Percentiles rank a stretch among this genome's conserved stretches.
These are phyloP conservation scores for Stenocarpella maydis DNA, from an alignment of 2,329 filamentous ascomycete species.

Conservation along the genomic window DNA sequence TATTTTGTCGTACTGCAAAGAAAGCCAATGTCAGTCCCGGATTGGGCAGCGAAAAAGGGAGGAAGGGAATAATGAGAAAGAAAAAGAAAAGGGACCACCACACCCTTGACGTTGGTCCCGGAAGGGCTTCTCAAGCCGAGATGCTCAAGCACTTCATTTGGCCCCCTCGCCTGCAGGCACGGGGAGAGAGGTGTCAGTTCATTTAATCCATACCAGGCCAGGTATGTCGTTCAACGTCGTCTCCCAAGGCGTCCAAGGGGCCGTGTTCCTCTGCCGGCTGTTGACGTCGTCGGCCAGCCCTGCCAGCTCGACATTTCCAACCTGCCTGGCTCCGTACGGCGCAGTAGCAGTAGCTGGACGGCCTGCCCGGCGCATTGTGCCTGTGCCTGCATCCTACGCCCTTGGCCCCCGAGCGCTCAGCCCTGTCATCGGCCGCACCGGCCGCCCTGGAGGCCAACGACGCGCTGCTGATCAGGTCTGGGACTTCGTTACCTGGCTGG, in stretches of 20 bases:
- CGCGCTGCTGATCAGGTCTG: neutral
- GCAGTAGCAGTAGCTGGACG: constrained; percentile 23
- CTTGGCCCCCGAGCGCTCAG: neutral
- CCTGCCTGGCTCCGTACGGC: neutral
- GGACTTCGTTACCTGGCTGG: neutral
- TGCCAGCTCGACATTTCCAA: neutral
- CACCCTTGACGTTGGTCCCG: neutral
- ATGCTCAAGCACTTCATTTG: neutral
- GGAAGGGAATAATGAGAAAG: no score
- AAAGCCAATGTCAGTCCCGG: neutral
- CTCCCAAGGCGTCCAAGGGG: neutral
- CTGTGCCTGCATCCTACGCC: neutral
- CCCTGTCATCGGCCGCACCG: neutral
- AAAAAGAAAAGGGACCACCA: neutral
- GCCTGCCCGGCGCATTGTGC: constrained; percentile 4
- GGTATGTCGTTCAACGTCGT: neutral
- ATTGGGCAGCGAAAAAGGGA: neutral
- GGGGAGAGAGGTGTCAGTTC: neutral
- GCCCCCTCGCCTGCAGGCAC: neutral
- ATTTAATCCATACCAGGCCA: neutral
- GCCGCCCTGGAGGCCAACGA: constrained; percentile 4
- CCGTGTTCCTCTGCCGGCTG: neutral
- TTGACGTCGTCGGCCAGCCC: neutral
- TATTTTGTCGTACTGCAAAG: neutral
- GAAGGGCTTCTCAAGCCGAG: neutral